Evolutionary conservation across 108 stramenopile genomes (phyloP), one percentile per base, ranked within the genome.

Genomic region (Cafeteria roenbergensis): DNA sequence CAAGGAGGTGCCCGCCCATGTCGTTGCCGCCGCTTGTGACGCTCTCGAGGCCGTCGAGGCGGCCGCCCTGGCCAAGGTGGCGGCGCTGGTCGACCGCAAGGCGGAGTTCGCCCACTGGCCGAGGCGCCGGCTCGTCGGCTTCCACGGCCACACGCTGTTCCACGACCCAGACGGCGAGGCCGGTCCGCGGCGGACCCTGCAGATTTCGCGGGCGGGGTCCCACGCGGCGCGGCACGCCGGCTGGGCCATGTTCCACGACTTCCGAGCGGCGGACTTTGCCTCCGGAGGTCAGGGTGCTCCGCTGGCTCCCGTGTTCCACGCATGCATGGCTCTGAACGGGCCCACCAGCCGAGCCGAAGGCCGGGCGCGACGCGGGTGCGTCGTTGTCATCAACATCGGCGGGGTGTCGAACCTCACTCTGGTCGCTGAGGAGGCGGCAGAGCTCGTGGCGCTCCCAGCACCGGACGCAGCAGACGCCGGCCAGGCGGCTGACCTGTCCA

Each of bases 81-180:
- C 8, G 4, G 56, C 29, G 8, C 8, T 9, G 9, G 32, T 12
- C 4, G 31, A 57, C 56, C 4, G 4, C 56, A 12, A 9, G 12
- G 9, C 14, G 31, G 4, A 4, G 9, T 30, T 12, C 29, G 9
- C 14, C 8, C 31, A 57, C 56, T 30, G 29, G n/a, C n/a, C n/a
- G n/a, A n/a, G n/a, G n/a, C n/a, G n/a, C n/a, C n/a, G n/a, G n/a
- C n/a, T n/a, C 32, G 32, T 61, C 17, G 59, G 59, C 22, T 32
- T 61, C 29, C 59, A 61, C 37, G 59, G 59, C 9, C 59, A 61
- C 17, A 61, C 59, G 22, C 36, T 61, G 37, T 35, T 3, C 21
- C 59, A 61, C 37, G 30, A 9, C 21, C 59, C 59, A 2, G 22
- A 32, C 17, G 37, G 3, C n/a, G n/a, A n/a, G n/a, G n/a, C n/a